Evolutionary conservation across 805 yeast species (phyloP), one percentile per base, ranked within the genome.

Genomic region (Starmerella floricola): DNA sequence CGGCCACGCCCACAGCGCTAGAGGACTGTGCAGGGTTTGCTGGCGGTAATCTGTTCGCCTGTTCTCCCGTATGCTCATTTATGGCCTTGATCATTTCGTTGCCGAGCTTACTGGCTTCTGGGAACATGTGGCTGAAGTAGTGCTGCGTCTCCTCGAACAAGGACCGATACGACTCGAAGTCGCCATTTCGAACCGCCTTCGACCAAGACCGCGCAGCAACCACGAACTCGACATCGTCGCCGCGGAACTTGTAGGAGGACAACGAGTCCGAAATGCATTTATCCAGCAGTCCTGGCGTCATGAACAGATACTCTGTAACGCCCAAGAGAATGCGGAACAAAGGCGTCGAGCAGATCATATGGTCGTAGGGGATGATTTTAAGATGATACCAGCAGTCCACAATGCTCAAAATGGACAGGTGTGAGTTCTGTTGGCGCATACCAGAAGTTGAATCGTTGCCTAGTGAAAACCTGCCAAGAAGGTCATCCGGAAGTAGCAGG

Each of bases 261-360:
- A 81, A 63, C 0, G 94, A 80, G 46, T 80, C 88, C 13, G 72
- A 72, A 10, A 88, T 69, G 44, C 91, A 79, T 45, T 76, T 76
- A 34, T 86, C 95, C n/a, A 91, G 63, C 29, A 88, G 61, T 1
- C 79, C 81, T 0, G 91, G 88, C 0, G 86, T 74, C 55, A 94
- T 76, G 59, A 88, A 91, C 26, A 91, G 64, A 59, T 85, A 88
- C 58, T 91, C 96, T 0, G 94, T 75, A 19, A 91, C 96, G 34
- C 97, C 97, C 31, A 91, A 68, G 62, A 91, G 85, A 31, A 91
- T 85, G 58, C 97, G 72, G 58, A 88, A 91, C 24, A 81, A 51
- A 11, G 98, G 98, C 0, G 98, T 91, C 1, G 95, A 83, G 58
- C 97, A 88, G 45, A 88, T 87, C 63, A 88, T 87, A 62, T 91